Evolutionary conservation across 2,329 filamentous ascomycete species (phyloP).

Genomic region (Colletotrichum eremochloae): DNA sequence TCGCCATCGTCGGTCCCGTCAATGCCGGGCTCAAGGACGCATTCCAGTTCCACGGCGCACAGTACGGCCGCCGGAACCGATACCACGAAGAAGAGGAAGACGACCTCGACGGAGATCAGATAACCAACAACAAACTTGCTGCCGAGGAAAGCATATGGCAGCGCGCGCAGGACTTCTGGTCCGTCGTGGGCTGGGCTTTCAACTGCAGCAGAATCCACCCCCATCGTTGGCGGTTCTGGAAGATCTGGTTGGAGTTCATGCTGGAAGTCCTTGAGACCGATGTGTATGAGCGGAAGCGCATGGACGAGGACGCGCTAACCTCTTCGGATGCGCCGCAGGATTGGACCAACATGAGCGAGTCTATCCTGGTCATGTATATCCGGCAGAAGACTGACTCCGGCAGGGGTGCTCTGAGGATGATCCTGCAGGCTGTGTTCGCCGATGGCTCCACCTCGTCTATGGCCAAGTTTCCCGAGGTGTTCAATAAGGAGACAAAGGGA

Average conservation of each 20-base stretch:
- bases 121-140: constrained; percentile 70
- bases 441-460: constrained; percentile 69
- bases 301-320: constrained; percentile 56
- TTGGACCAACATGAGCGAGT: constrained; percentile 54
- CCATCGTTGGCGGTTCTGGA: constrained; percentile 85
- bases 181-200: constrained; percentile 90
- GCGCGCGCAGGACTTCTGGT: constrained; percentile 90
- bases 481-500: constrained; percentile 72
- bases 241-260: constrained; percentile 83
- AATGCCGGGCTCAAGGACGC: constrained; percentile 78
- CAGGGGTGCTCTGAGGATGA: constrained; percentile 62
- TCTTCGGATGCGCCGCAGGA: constrained; percentile 30
- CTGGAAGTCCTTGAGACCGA: constrained; percentile 82
- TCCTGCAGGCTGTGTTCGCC: constrained; percentile 77
- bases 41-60: constrained; percentile 72
- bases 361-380: constrained; percentile 74
- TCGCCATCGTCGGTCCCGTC: constrained; percentile 75
- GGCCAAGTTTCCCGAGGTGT: constrained; percentile 74
- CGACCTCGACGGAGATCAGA: constrained; percentile 62
- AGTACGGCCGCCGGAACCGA: constrained; percentile 60
- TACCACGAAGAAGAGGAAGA: constrained; percentile 52
- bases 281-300: constrained; percentile 68
- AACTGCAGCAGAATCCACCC: constrained; percentile 82
- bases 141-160: constrained; percentile 77
- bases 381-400: constrained; percentile 57